Evolutionary conservation across 2,329 filamentous ascomycete genomes (phyloP).

Genomic region (Capronia coronata): DNA sequence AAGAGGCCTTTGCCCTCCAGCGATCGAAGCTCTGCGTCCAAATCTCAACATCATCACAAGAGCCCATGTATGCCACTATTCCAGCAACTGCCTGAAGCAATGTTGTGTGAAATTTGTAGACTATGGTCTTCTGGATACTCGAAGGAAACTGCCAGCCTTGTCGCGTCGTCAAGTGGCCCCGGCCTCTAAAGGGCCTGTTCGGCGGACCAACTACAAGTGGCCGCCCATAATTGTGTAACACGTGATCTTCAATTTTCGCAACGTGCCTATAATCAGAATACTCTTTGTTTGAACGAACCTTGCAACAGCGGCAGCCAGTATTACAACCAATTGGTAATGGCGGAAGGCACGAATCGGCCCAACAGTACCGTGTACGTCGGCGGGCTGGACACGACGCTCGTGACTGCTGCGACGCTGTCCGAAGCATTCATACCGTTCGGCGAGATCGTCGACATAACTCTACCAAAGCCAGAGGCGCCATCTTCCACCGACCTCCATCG

Average conservation of each 20-base stretch:
- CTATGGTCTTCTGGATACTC: too few species aligned
- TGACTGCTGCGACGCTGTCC: constrained; percentile 68
- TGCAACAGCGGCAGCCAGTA: background rate
- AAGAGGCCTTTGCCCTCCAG: too few species aligned
- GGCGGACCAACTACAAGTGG: too few species aligned
- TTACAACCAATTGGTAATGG: background rate
- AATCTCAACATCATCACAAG: too few species aligned
- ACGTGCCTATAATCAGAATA: background rate
- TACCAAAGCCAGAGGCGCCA: constrained; percentile 80
- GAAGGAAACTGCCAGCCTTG: too few species aligned
- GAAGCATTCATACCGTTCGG: constrained; percentile 96
- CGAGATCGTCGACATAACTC: constrained; percentile 82
- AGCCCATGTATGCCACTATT: too few species aligned
- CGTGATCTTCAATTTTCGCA: constrained; percentile 9
- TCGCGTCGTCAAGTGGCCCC: too few species aligned
- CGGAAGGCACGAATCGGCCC: constrained; percentile 51
- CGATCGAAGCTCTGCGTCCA: too few species aligned
- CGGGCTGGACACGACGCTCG: constrained; percentile 66
- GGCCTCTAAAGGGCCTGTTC: too few species aligned
- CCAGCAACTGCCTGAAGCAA: too few species aligned
- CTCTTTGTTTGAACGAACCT: background rate
- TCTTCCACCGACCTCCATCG: constrained; percentile 74
- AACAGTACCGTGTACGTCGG: constrained; percentile 92
- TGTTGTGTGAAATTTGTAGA: too few species aligned
- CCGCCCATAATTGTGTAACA: too few species aligned